Evolutionary conservation across 176 grass and related monocot species (phyloP), one percentile per base, ranked within the genome.

Genomic region (Oryza punctata): DNA sequence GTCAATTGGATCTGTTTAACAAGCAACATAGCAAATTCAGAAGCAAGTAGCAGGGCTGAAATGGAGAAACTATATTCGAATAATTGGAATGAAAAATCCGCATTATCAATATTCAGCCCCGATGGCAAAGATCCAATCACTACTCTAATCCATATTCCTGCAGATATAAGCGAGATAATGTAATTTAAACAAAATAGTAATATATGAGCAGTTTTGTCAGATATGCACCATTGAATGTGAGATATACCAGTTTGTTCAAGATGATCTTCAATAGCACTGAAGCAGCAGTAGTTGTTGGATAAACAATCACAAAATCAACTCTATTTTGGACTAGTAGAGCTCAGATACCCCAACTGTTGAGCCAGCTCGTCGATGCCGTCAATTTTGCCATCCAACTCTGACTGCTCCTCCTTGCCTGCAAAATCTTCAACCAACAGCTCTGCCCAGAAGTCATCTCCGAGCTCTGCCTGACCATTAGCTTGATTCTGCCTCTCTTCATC

Each of bases 371-470:
- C 73, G 0, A 93, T 76, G 70, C 89, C 84, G 49, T 80, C 73
- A 68, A 61, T 70, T 69, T 12, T 79, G 71, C 12, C 87, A 33
- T 88, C 82, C 28, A 85, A 65, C 59, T 83, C 75, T 60, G 61
- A 73, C 67, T 82, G 32, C 45, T 67, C 88, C 65, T 73, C 65
- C 26, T 91, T 73, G 54, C 91, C 71, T 57, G 35, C 76, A 3
- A 86, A 86, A 38, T 84, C 90, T 40, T 88, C 92, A 32, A 87
- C 72, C 76, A 94, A 67, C 10, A 94, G 66, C 37, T 90, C 95
- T 78, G 87, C 90, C 90, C 92, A 97, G 49, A 97, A 97, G n/a
- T 89, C 90, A 3, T 79, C 82, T 16, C 80, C 85, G n/a, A 88
- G 61, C 52, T 91, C 88, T 67, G 69, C 19, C 49, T 85, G 86